phyloP scores from a whole-genome alignment of 805 yeast genomes.

The Metschnikowia drakensbergensis region DNA sequence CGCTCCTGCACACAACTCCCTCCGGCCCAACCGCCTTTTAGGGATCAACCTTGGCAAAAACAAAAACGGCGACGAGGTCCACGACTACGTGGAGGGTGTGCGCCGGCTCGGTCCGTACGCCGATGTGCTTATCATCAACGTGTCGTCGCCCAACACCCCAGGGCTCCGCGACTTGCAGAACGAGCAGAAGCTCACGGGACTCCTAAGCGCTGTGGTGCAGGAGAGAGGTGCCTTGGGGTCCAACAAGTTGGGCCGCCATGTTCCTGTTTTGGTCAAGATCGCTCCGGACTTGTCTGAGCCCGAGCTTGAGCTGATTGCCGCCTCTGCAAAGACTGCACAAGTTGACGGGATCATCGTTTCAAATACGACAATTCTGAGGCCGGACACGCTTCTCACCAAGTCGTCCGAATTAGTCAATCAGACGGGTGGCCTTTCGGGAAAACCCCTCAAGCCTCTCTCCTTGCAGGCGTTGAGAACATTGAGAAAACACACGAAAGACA shows the following conservation, averaged over 20 bases:
- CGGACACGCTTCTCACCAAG: constrained; percentile 53
- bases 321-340: constrained; percentile 67
- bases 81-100: constrained; percentile 84
- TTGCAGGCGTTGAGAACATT: constrained; percentile 66
- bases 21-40: constrained; percentile 60
- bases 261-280: constrained; percentile 84
- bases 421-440: constrained; percentile 90
- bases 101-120: constrained; percentile 76
- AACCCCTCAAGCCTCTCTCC: constrained; percentile 78
- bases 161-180: constrained; percentile 85
- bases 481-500: constrained; percentile 72
- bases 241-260: constrained; percentile 45
- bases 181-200: constrained; percentile 64
- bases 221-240: constrained; percentile 56
- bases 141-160: constrained; percentile 95
- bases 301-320: constrained; percentile 79
- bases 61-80: constrained; percentile 84
- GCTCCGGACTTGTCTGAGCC: constrained; percentile 88
- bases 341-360: constrained; percentile 92
- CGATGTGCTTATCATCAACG: constrained; percentile 85
- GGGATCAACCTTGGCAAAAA: constrained; percentile 91
- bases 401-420: constrained; percentile 43
- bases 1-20: constrained; percentile 36
- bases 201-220: constrained; percentile 61
- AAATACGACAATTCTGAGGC: constrained; percentile 88